Evolutionary conservation across 371 early-diverging fungal genomes (phyloP).

Genomic region (Sanchytrium tribonematis): DNA sequence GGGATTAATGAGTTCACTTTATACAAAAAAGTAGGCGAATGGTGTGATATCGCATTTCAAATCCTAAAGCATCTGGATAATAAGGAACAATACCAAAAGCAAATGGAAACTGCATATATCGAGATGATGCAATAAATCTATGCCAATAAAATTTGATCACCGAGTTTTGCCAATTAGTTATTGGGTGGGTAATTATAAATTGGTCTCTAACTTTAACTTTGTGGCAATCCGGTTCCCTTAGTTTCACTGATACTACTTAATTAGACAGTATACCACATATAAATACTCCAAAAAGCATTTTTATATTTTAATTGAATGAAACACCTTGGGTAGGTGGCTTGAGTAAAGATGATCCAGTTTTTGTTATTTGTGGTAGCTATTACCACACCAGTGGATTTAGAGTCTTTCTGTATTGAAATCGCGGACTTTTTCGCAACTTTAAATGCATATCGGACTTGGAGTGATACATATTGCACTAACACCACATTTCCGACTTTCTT

Average conservation of each 20-base stretch:
- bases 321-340: no score
- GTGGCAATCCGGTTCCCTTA: no score
- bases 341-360: no score
- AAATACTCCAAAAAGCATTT: no score
- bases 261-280: no score
- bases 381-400: background rate
- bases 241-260: no score
- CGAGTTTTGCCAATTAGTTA: no score
- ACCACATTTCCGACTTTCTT: background rate
- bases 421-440: background rate
- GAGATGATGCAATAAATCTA: no score
- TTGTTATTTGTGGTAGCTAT: background rate
- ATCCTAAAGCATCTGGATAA: background rate
- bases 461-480: background rate
- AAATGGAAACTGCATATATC: background rate
- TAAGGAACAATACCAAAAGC: background rate
- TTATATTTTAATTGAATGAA: no score
- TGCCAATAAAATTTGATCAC: no score
- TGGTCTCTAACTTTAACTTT: no score
- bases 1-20: background rate
- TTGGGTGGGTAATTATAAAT: no score
- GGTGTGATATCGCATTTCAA: background rate
- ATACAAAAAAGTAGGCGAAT: background rate
- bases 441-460: background rate
- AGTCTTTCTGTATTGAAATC: background rate